A percentile compares a stretch with the other conserved stretches of the same genome.
Conservation (phyloP, 441 rosid species). For the Bruguiera hainesii region DNA sequence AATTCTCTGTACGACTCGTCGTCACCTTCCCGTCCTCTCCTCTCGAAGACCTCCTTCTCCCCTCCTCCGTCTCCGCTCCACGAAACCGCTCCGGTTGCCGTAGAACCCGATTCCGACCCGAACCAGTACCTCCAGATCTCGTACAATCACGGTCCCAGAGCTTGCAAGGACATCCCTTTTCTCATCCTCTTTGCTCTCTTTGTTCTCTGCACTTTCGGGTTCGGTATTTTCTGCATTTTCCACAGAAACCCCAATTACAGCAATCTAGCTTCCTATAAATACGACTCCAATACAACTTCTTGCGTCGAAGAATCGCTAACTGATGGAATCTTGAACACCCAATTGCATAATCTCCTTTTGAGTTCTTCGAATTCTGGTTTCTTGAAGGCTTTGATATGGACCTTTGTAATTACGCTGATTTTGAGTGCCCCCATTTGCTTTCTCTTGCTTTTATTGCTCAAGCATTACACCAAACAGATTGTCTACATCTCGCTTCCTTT, state of each 20-base stretch:
- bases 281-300: constrained; percentile 49
- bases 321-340: not conserved
- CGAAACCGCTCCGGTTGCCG: constrained; percentile 33
- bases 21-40: constrained; percentile 57
- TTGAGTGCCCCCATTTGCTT: constrained; percentile 71
- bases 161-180: constrained; percentile 71
- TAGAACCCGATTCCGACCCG: constrained; percentile 49
- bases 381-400: constrained; percentile 53
- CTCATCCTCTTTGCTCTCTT: constrained; percentile 53
- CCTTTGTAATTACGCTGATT: constrained; percentile 56
- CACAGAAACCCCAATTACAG: constrained; percentile 50
- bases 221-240: constrained; percentile 60
- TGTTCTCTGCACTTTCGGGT: constrained; percentile 49
- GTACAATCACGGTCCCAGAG: constrained; percentile 60
- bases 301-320: constrained; percentile 45
- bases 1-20: constrained; percentile 38
- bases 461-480: constrained; percentile 72
- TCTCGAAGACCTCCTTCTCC: constrained; percentile 40
- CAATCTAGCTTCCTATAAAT: constrained; percentile 47
- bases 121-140: constrained; percentile 84
- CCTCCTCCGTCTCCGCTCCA: constrained; percentile 28
- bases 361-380: constrained; percentile 34
- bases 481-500: constrained; percentile 77
- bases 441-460: constrained; percentile 55
- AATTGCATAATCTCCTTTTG: constrained; percentile 18